Evolutionary conservation across 2,329 filamentous ascomycete genomes (phyloP).

Genomic region (Rhynchosporium secalis): DNA sequence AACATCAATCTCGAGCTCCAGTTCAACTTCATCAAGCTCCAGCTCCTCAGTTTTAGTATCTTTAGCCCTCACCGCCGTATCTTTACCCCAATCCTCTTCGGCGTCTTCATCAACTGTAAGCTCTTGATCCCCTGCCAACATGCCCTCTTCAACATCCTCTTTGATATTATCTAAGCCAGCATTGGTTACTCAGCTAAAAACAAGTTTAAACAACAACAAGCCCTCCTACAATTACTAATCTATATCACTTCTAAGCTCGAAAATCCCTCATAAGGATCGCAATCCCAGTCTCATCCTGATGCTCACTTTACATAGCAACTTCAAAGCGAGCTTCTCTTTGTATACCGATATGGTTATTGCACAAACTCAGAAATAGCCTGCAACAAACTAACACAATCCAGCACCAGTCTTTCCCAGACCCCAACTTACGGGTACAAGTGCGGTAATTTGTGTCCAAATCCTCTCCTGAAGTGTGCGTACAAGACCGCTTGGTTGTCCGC

Average conservation of each 20-base stretch:
- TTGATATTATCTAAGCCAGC: constrained; percentile 16
- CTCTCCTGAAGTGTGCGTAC: constrained; percentile 51
- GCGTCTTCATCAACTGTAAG: constrained; percentile 21
- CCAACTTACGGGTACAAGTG: constrained; percentile 55
- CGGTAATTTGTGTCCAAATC: constrained; percentile 54
- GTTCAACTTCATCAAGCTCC: constrained; percentile 11
- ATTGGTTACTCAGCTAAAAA: constrained; percentile 20
- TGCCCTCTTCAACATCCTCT: constrained; percentile 15
- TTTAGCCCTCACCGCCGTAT: not conserved
- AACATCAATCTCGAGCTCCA: too few relatives aligned
- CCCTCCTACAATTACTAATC: constrained; percentile 4
- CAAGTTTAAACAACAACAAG: constrained; percentile 11
- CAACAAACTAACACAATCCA: not conserved
- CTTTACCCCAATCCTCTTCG: constrained; percentile 12
- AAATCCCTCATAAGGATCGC: constrained; percentile 38
- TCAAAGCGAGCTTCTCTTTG: constrained; percentile 48
- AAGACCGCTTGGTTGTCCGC: constrained; percentile 45
- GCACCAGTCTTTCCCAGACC: constrained; percentile 40
- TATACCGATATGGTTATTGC: constrained; percentile 43
- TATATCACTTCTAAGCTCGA: constrained; percentile 35
- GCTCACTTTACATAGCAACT: constrained; percentile 31
- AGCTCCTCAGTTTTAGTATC: constrained; percentile 17
- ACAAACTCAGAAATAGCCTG: not conserved
- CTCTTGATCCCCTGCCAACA: constrained; percentile 9
- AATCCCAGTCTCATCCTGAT: constrained; percentile 46